Conservation (phyloP, 1,284 basidiomycete species). For the Marasmius sp. region DNA sequence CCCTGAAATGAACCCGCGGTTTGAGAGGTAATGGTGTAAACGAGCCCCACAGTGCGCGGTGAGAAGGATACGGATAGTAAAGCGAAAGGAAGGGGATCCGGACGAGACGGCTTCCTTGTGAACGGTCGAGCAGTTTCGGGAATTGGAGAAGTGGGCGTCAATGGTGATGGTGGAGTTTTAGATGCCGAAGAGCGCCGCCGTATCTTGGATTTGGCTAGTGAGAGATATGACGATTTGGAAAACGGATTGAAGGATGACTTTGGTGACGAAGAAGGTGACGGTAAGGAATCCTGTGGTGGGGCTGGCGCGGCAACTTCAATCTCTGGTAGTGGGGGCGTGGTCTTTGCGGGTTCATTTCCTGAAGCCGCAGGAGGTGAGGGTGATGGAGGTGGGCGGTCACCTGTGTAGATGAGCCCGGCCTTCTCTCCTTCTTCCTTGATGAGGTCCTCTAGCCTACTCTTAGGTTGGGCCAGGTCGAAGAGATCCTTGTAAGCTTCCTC, state of each 20-base stretch:
- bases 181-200: conserved; percentile 1
- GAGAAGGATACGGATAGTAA: conserved; percentile 47
- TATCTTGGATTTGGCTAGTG: conserved; percentile 11
- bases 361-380: conserved; percentile 4
- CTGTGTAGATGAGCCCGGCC: conserved; percentile 34
- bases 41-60: conserved; percentile 43
- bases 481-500: conserved; percentile 59
- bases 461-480: conserved; percentile 60
- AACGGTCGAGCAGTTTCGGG: background rate
- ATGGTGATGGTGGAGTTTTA: conserved; percentile 2
- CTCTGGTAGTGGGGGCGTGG: background rate
- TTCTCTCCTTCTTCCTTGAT: conserved; percentile 44
- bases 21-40: conserved; percentile 26
- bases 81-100: conserved; percentile 37
- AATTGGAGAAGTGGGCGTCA: conserved; percentile 5
- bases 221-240: conserved; percentile 13
- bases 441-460: conserved; percentile 56
- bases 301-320: background rate
- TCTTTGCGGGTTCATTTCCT: conserved; percentile 4
- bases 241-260: conserved; percentile 13
- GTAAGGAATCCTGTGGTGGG: background rate
- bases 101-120: conserved; percentile 2
- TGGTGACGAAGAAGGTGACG: conserved; percentile 4
- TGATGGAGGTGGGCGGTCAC: conserved; percentile 9
- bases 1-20: conserved; percentile 5